Evolutionary conservation across 1,284 basidiomycete species (phyloP), one percentile per base, ranked within the genome.

Genomic region (Pterula multifida): DNA sequence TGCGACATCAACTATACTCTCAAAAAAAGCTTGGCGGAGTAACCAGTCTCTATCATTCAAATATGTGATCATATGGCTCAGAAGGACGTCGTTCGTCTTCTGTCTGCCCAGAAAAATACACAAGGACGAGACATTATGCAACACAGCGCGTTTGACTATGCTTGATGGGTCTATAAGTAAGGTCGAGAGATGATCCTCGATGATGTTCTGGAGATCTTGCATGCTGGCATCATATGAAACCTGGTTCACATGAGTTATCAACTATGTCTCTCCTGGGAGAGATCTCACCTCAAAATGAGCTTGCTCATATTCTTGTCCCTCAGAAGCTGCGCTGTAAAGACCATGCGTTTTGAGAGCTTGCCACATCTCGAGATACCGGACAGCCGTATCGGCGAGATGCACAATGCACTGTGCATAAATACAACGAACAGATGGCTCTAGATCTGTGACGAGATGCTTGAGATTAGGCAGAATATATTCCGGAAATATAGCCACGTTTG

Each of bases 51-150:
- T 73, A 59, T 98, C 94, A 61, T 98, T 98, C 57, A 98, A 75
- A 61, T 97, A 98, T 0, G 96, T 98, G 63, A 98, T 94, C 84
- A 98, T 95, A 63, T 98, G 94, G 57, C 91, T 93, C 19, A 98
- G 71, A 3, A 99, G 71, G 2, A 95, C 87, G 58, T 98, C 94
- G 66, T 96, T 95, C 1, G 96, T 95, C 61, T 85, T 87, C 61
- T 91, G 85, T 22, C 90, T 70, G 2, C 94, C 95, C 32, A 98
- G 81, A 69, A 98, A 97, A 49, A 91, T 81, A 61, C 93, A 97
- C 3, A 98, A 70, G 0, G 86, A 81, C 1, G 87, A 87, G 26
- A 98, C 88, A 56, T 91, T 81, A 52, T 85, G 83, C 19, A 88
- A 61, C 11, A 87, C 75, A 3, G 85, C 81, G 19, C 85, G 76